Evolutionary conservation across 2,329 filamentous ascomycete genomes (phyloP), one percentile per base, ranked within the genome.

Genomic region (Orbilia quercus): DNA sequence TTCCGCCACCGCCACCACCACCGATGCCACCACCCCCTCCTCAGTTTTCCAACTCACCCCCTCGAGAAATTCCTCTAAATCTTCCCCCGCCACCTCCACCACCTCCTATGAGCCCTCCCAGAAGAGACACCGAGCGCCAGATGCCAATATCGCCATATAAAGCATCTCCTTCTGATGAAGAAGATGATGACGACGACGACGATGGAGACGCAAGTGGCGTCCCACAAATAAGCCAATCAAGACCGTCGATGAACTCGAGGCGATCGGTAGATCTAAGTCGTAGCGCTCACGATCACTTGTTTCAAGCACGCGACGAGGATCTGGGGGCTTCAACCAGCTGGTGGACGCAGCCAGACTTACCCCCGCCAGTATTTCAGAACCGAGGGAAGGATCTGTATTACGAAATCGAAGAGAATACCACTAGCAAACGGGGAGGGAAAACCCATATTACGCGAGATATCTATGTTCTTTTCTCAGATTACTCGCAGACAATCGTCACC

Each of bases 401-500:
- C 57, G 92, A 98, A 80, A 85, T 89, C 20, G 91, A 96, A 75
- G 91, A 97, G 79, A 88, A 89, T 0, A 88, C 85, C 5, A 86
- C 89, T 12, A 85, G 86, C 9, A 88, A 89, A 75, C 86, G 89
- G 12, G 89, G 89, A 25, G 88, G 90, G 23, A 89, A 89, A 79
- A 88, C 88, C 0, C 85, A 85, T 0, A 83, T 96, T 18, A 91
- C 89, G 5, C 93, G 93, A 76, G 88, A 93, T 71, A 85, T 97
- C 44, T 95, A 90, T 77, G 84, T 98, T n/a, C 82, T 99, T 7
- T 99, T 91, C 82, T 89, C 92, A 78, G 95, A 99, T 82, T 99
- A 99, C 81, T 97, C 93, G 16, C 95, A 98, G 80, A 98, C 94
- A 0, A 85, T 96, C 75, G 86, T 99, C 78, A 92, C 89, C 0